Percentiles rank a stretch among this genome's conserved stretches.
phyloP scores from a whole-genome alignment of 75 land plant species.

The Pinus albicaulis region DNA sequence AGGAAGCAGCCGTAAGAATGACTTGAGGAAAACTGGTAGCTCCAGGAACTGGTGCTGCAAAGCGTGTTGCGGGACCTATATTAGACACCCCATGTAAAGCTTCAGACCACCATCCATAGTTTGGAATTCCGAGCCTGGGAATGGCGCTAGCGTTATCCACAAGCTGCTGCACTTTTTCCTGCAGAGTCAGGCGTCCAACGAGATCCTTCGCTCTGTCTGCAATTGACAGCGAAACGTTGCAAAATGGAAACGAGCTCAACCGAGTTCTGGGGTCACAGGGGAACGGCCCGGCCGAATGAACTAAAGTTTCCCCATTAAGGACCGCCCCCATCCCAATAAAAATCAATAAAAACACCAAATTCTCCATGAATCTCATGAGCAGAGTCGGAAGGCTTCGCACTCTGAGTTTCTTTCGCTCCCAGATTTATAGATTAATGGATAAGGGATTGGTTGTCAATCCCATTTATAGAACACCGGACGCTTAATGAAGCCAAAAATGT shows the following conservation, averaged over 20 bases:
- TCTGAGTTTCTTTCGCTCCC: no score
- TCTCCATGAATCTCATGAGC: no score
- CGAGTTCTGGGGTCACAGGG: slow-evolving; percentile 34
- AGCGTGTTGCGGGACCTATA: slow-evolving; percentile 57
- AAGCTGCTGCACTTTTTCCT: slow-evolving; percentile 73
- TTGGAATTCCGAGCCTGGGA: slow-evolving; percentile 69
- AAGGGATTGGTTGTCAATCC: no score
- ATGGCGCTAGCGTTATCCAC: slow-evolving; percentile 61
- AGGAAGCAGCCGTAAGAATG: slow-evolving; percentile 87
- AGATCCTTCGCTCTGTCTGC: slow-evolving; percentile 53
- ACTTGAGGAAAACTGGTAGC: slow-evolving; percentile 96
- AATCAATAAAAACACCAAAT: no score
- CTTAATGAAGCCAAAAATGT: no score
- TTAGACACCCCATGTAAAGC: slow-evolving; percentile 86
- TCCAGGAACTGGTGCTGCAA: slow-evolving; percentile 59
- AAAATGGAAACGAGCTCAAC: slow-evolving; percentile 35
- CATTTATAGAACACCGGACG: no score
- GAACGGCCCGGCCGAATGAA: neutral
- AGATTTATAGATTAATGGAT: no score
- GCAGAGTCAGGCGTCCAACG: slow-evolving; percentile 52
- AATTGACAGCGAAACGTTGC: slow-evolving; percentile 27
- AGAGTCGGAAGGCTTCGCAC: no score
- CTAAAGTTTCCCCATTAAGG: no score
- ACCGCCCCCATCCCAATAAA: no score
- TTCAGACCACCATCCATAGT: slow-evolving; percentile 94